Evolutionary conservation across 225 moss, liverwort and hornwort genomes (phyloP), one percentile per base, ranked within the genome.

Genomic region (Straminergon stramineum): DNA sequence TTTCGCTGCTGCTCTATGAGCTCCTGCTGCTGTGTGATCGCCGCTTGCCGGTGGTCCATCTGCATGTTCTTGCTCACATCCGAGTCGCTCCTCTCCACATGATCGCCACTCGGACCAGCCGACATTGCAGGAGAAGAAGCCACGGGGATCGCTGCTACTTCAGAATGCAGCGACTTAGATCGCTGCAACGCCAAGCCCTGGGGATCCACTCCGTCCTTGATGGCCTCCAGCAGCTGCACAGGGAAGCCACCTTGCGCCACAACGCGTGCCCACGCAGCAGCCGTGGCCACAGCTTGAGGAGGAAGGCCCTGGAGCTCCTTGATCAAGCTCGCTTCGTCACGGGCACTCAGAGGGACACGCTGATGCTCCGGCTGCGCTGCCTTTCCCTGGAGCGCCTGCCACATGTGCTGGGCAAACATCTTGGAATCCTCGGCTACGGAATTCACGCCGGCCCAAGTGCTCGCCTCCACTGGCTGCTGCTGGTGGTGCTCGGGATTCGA

Each of bases 341-440:
- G 94, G 22, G 90, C 84, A 89, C 93, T 96, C 83, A 93, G 43
- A 52, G 94, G 94, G 15, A 93, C 90, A 32, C 90, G 90, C 63
- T 93, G 92, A 78, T 95, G 93, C 71, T 96, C 96, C 9, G 91
- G 91, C 85, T 93, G 93, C 4, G 92, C 88, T 39, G 94, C 92
- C 87, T 95, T 97, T 70, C 95, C 96, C 73, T 95, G 96, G 89
- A 93, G 75, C 17, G 93, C 92, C 88, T 96, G 94, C 97, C 95
- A 95, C 89, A 95, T 95, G 67, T 94, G 93, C 84, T 90, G 93
- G 23, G 95, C 94, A 41, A 95, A 91, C 77, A 86, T 93, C 88
- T 96, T 96, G 41, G 94, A 93, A 89, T 94, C 95, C 81, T 96
- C 96, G 15, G 91, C 95, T 30, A 91, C 91, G 27, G 94, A 92